These are phyloP conservation scores for Eremochloa ophiuroides DNA, from an alignment of 176 grass and related monocot species.

Conservation along the genomic window DNA sequence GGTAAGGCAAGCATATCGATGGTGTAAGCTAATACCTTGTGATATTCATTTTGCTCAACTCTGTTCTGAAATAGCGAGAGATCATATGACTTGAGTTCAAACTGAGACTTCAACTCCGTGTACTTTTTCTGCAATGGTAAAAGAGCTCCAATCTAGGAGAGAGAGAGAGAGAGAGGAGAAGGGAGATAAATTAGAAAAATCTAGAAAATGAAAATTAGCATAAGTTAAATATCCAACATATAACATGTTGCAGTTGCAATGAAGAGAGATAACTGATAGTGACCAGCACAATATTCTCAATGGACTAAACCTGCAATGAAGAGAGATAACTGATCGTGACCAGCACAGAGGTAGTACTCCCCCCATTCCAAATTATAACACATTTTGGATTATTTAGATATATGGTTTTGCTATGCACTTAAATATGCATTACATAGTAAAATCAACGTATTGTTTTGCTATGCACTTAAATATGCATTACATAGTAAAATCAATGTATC, in stretches of 20 bases:
- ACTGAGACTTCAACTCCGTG: constrained; percentile 67
- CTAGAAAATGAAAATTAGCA: not conserved
- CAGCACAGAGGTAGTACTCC: too few species aligned
- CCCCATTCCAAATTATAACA: too few species aligned
- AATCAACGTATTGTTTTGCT: too few species aligned
- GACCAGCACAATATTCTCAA: constrained; percentile 6
- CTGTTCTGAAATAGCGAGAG: constrained; percentile 88
- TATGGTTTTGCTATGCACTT: too few species aligned
- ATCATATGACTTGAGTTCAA: constrained; percentile 94
- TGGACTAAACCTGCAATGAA: too few species aligned
- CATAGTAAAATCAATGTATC: too few species aligned
- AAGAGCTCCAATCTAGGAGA: constrained; percentile 57
- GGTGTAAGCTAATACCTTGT: constrained; percentile 62
- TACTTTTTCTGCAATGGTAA: constrained; percentile 69
- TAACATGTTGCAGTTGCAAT: constrained; percentile 6
- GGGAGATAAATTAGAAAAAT: constrained; percentile 8
- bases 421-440: too few species aligned
- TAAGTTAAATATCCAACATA: not conserved
- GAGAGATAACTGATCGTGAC: too few species aligned
- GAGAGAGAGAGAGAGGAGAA: not conserved
- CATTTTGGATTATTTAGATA: too few species aligned
- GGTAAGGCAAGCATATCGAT: constrained; percentile 8
- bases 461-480: too few species aligned
- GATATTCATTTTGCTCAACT: constrained; percentile 96
- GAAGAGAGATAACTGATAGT: not conserved